phyloP scores from a whole-genome alignment of 2,329 filamentous ascomycete species.

The Thielaviopsis ethacetica region DNA sequence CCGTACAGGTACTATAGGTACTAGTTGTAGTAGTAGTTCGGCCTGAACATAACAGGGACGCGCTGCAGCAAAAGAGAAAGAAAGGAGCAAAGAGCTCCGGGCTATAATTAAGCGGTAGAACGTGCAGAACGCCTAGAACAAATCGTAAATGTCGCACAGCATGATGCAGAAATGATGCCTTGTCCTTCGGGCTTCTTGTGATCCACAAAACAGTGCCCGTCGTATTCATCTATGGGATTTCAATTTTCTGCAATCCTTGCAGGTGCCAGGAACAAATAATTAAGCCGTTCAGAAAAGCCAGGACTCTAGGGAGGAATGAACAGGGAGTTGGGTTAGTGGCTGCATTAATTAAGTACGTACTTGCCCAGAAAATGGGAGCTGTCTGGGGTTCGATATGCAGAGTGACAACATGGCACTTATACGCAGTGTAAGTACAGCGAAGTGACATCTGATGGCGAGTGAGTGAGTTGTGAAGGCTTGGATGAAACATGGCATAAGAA shows the following conservation, averaged over 20 bases:
- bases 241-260: background rate
- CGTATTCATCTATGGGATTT: background rate
- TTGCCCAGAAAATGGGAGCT: background rate
- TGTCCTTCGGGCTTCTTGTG: background rate
- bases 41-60: background rate
- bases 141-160: background rate
- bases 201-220: background rate
- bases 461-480: too few relatives aligned
- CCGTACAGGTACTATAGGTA: too few relatives aligned
- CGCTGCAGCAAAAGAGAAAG: background rate
- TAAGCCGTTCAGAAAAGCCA: background rate
- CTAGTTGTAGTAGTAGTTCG: too few relatives aligned
- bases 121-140: background rate
- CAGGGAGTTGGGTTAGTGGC: background rate
- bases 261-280: background rate
- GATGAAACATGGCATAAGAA: too few relatives aligned
- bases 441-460: too few relatives aligned
- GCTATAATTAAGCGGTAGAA: background rate
- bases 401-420: background rate
- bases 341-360: background rate
- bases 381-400: background rate
- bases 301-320: background rate
- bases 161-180: background rate
- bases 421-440: background rate
- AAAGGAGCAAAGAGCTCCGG: background rate